Evolutionary conservation across 2,329 filamentous ascomycete species (phyloP).

Genomic region (Colletotrichum somersetense): DNA sequence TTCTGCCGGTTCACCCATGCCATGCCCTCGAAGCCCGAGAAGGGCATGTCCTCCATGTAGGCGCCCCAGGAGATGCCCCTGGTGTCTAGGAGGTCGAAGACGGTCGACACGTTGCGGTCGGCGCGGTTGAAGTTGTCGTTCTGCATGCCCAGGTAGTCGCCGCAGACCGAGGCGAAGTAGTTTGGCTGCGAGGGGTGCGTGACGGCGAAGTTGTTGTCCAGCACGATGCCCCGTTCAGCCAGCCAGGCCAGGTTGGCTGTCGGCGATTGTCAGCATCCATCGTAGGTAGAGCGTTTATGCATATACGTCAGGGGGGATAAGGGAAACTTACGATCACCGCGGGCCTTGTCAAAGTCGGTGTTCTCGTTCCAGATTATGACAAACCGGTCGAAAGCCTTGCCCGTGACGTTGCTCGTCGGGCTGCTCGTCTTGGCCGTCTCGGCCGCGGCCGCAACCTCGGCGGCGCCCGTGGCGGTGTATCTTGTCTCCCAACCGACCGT

Average conservation of each 20-base stretch:
- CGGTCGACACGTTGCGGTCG: slow-evolving; percentile 71
- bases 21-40: slow-evolving; percentile 76
- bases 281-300: no score
- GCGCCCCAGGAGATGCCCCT: slow-evolving; percentile 75
- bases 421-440: slow-evolving; percentile 72
- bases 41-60: slow-evolving; percentile 85
- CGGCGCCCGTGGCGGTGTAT: slow-evolving; percentile 65
- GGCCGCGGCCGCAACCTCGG: slow-evolving; percentile 66
- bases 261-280: background rate
- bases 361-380: slow-evolving; percentile 85
- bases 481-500: slow-evolving; percentile 50
- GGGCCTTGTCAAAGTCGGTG: slow-evolving; percentile 75
- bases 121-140: slow-evolving; percentile 72
- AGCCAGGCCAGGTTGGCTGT: slow-evolving; percentile 47
- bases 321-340: slow-evolving; percentile 61
- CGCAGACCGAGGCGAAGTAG: slow-evolving; percentile 72
- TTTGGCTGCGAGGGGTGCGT: slow-evolving; percentile 78
- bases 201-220: slow-evolving; percentile 60
- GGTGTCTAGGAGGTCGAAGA: slow-evolving; percentile 77
- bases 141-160: slow-evolving; percentile 73
- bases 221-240: slow-evolving; percentile 49
- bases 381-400: slow-evolving; percentile 79
- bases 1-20: slow-evolving; percentile 74
- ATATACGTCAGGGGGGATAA: no score
- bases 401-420: slow-evolving; percentile 74